Conservation (phyloP, 345 rosid genomes). For the Eucalyptus marginata region DNA sequence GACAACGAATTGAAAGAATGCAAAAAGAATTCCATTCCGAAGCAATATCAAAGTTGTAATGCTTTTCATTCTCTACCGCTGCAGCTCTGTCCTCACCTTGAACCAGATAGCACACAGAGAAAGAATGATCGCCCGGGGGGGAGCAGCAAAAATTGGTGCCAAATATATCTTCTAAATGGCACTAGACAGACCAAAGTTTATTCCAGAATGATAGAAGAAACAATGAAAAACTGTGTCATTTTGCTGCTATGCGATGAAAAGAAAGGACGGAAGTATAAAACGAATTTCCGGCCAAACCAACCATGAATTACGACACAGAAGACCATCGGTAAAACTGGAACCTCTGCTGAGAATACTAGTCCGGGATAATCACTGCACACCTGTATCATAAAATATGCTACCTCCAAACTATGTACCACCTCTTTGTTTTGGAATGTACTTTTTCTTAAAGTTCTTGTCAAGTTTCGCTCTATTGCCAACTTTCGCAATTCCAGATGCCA, state of each 20-base stretch:
- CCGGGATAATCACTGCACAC: conserved; percentile 26
- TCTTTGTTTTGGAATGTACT: conserved; percentile 71
- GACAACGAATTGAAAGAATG: not conserved
- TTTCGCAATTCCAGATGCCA: conserved; percentile 10
- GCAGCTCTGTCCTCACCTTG: not conserved
- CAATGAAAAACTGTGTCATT: not conserved
- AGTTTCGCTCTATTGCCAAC: conserved; percentile 35
- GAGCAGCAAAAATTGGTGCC: not conserved
- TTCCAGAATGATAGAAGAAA: conserved; percentile 11
- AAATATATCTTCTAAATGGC: not conserved
- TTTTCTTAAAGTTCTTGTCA: conserved; percentile 59
- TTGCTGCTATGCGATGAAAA: conserved; percentile 1
- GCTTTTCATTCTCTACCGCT: not conserved
- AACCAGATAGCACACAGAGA: not conserved
- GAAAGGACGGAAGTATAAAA: not conserved
- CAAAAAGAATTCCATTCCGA: not conserved
- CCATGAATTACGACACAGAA: conserved; percentile 22
- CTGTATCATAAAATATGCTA: conserved; percentile 7
- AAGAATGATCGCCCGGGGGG: not conserved
- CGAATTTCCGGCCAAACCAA: conserved; percentile 10
- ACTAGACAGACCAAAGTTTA: conserved; percentile 3
- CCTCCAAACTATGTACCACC: not conserved
- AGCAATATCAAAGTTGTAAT: not conserved
- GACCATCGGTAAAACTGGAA: conserved; percentile 59
- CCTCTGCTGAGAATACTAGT: conserved; percentile 37